Base-by-base conservation (phyloP, 1,284 basidiomycete species). In the Fomitopsis palustris region DNA sequence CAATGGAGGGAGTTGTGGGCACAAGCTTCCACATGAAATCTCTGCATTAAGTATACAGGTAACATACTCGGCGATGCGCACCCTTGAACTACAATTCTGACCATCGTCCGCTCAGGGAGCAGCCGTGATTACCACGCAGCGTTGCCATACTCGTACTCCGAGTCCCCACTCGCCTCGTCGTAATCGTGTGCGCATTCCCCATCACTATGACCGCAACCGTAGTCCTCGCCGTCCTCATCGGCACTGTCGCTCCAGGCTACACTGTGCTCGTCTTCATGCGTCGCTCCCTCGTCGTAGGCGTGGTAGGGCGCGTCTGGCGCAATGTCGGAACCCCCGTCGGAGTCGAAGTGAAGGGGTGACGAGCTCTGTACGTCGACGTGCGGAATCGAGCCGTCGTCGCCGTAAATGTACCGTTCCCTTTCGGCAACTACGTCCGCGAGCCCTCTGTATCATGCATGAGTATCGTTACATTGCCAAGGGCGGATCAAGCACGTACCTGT, bases 361-460 rank as follows among this genome's bases (percentile, higher is more conserved):
- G 55, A 47, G 21, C 31, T 33, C 29, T 14, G 19, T 19, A 35
- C 17, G 33, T 31, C 8, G 17, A n/a, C 25, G 16, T 57, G 57
- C 10, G 60, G 59, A 3, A 67, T 52, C 2, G 66, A 66, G 2
- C 66, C 66, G 33, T 67, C 66, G 49, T 67, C 64, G n/a, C 66
- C 66, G 35, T 67, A 67, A 29, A 67, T 29, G 10, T 47, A 68
- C 65, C 53, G 51, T 49, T 68, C 66, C 10, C 65, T 64, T 0
- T 61, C 62, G 8, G 66, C 66, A 4, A 68, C 65, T 37, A 60
- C 61, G 0, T 42, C 64, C 1, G 66, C 65, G 7, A 66, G 60
- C 33, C 60, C 60, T 16, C 56, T 63, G 37, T 29, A n/a, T 3
- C 23, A 10, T 33, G 7, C 7, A 3, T 17, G 14, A 53, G 17